Base-by-base conservation (phyloP, 371 early-diverging fungal genomes). In the Mucor mucedo region DNA sequence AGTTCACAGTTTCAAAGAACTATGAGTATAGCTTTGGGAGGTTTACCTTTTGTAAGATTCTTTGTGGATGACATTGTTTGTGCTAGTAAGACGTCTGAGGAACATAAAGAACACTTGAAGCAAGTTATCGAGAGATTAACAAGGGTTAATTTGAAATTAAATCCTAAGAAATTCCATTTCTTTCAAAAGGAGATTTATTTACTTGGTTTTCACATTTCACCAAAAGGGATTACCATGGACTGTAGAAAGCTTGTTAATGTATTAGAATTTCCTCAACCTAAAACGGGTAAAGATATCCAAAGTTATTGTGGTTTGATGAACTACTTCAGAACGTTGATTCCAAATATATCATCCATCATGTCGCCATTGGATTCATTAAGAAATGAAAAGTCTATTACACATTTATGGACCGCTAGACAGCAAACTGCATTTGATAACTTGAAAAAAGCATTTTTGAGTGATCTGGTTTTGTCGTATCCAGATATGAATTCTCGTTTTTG, bases 401-500 rank as follows among this genome's bases (percentile, higher is more conserved):
- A 7, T 7, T 6, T 52, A 10, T 61, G 54, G 61, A 61, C 52
- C 21, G 2, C 38, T 14, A 4, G 2, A 27, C 61, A 61, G 4
- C 52, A 52, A 4, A 35, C 35, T 7, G 35, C 35, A 35, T 35
- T 35, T 7, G 7, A 35, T 35, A 35, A 35, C 35, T 35, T 35
- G 35, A 35, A 35, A 35, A 21, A 44, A 21, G 16, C 41, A 2
- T 27, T 61, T 8, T 27, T 44, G 11, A 41, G 44, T 32, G 40
- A 52, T 0, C 35, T 41, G 3, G 3, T 61, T 2, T 29, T 61
- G 2, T 38, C 35, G n/a, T 39, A 29, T 39, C 66, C 71, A 4
- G 73, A 81, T 35, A 65, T 68, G 27, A 57, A 30, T 2, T 1
- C 28, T 2, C 60, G 58, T 1, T 71, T 82, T 28, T 65, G 59